Percentiles rank a stretch among this genome's conserved stretches.
phyloP scores from a whole-genome alignment of 306 rosid genomes.

The Sicyos baderoa region DNA sequence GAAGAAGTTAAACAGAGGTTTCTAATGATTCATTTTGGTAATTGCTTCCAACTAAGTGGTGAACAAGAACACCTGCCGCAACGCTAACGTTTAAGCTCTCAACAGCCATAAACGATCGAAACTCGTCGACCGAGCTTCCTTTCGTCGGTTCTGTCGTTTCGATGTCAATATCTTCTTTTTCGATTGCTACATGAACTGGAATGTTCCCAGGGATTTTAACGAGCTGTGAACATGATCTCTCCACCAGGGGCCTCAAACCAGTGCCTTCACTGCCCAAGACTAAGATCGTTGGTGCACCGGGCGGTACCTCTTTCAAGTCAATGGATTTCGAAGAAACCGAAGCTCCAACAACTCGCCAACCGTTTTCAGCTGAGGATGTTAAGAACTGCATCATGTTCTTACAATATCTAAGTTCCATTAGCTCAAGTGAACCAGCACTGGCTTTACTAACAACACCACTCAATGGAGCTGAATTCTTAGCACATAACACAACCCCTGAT shows the following conservation, averaged over 20 bases:
- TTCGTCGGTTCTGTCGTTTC: constrained; percentile 32
- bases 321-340: constrained; percentile 68
- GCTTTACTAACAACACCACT: constrained; percentile 95
- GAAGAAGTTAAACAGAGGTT: background rate
- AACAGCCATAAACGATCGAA: constrained; percentile 74
- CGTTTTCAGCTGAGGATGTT: constrained; percentile 75
- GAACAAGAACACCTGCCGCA: constrained; percentile 95
- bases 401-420: constrained; percentile 84
- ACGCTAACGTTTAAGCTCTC: constrained; percentile 96
- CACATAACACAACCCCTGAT: constrained; percentile 79
- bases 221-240: constrained; percentile 79
- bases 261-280: constrained; percentile 95
- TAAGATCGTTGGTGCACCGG: constrained; percentile 71
- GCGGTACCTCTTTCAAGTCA: constrained; percentile 48
- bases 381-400: constrained; percentile 95
- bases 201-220: constrained; percentile 61
- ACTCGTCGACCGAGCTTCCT: constrained; percentile 45
- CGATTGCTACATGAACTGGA: constrained; percentile 31
- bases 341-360: constrained; percentile 86
- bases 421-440: constrained; percentile 88
- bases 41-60: constrained; percentile 59
- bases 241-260: constrained; percentile 89
- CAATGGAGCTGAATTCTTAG: constrained; percentile 86
- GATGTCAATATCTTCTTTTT: constrained; percentile 28
- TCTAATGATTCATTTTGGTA: constrained; percentile 18